Evolutionary conservation across 805 yeast species (phyloP).

Genomic region (Lachancea cidri): DNA sequence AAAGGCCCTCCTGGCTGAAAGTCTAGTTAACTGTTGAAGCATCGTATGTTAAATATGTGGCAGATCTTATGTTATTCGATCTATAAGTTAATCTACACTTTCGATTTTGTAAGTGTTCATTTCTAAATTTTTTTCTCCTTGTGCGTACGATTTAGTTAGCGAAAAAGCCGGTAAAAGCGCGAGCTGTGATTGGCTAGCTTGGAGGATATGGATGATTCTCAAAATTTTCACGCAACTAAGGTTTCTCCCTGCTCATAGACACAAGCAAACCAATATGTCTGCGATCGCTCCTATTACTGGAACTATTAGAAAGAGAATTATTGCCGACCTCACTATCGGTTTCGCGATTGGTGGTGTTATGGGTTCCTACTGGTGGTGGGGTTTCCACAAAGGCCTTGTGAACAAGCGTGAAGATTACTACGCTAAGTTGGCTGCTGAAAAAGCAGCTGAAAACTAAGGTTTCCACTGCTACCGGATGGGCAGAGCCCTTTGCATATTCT

Average conservation of each 20-base stretch:
- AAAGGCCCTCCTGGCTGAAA: conserved; percentile 43
- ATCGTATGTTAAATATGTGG: conserved; percentile 15
- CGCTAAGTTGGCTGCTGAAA: conserved; percentile 68
- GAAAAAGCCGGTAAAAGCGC: not conserved
- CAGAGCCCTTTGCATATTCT: not conserved
- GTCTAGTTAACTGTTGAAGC: conserved; percentile 32
- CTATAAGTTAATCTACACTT: too few relatives aligned
- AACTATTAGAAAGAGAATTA: conserved; percentile 70
- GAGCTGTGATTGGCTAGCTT: conserved; percentile 4
- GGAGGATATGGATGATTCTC: not conserved
- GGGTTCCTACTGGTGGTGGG: conserved; percentile 81
- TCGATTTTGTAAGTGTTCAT: not conserved
- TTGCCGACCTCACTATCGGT: conserved; percentile 73
- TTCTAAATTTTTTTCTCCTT: not conserved
- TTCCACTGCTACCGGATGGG: not conserved
- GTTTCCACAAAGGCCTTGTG: conserved; percentile 68
- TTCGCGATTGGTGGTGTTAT: conserved; percentile 55
- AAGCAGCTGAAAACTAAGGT: conserved; percentile 37
- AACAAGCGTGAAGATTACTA: conserved; percentile 81
- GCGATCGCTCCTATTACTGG: conserved; percentile 87
- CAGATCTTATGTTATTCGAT: too few relatives aligned
- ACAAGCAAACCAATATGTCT: conserved; percentile 34
- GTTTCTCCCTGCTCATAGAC: not conserved
- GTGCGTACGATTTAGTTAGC: not conserved
- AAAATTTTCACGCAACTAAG: not conserved